Conservation (phyloP, 2,329 filamentous ascomycete genomes). For the Aspergillus ibericus region DNA sequence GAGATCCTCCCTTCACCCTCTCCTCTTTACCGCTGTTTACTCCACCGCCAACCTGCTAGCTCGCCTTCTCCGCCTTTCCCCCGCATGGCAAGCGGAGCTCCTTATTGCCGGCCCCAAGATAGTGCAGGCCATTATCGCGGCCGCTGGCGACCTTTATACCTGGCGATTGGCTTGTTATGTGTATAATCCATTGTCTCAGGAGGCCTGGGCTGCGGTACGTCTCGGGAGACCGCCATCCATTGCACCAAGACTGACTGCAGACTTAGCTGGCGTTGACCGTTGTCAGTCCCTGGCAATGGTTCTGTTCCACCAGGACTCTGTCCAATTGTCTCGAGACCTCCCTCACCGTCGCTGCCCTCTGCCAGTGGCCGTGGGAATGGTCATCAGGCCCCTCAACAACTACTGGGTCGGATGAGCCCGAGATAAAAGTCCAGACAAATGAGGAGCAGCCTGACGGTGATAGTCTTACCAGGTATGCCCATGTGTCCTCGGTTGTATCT, state of each 20-base stretch:
- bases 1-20: slow-evolving; percentile 88
- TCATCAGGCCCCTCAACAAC: slow-evolving; percentile 44
- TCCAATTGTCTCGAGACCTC: slow-evolving; percentile 94
- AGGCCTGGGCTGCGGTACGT: slow-evolving; percentile 68
- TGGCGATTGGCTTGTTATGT: slow-evolving; percentile 76
- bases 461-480: slow-evolving; percentile 28
- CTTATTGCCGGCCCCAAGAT: slow-evolving; percentile 72
- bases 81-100: slow-evolving; percentile 61
- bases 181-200: slow-evolving; percentile 64
- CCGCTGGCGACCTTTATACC: slow-evolving; percentile 78
- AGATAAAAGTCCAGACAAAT: background rate
- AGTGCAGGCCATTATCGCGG: slow-evolving; percentile 75
- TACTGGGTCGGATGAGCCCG: background rate
- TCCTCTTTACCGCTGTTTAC: slow-evolving; percentile 78
- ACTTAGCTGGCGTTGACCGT: slow-evolving; percentile 67
- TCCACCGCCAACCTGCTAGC: slow-evolving; percentile 60
- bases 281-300: slow-evolving; percentile 93
- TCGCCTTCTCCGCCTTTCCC: slow-evolving; percentile 54
- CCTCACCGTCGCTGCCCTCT: slow-evolving; percentile 75
- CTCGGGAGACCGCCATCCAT: background rate
- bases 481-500: background rate
- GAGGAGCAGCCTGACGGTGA: slow-evolving; percentile 7
- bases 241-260: slow-evolving; percentile 18
- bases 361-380: slow-evolving; percentile 83
- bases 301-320: slow-evolving; percentile 86